Percentiles rank a stretch among this genome's conserved stretches.
phyloP scores from a whole-genome alignment of 169 alveolate genomes.

The Plasmodium gonderi region DNA sequence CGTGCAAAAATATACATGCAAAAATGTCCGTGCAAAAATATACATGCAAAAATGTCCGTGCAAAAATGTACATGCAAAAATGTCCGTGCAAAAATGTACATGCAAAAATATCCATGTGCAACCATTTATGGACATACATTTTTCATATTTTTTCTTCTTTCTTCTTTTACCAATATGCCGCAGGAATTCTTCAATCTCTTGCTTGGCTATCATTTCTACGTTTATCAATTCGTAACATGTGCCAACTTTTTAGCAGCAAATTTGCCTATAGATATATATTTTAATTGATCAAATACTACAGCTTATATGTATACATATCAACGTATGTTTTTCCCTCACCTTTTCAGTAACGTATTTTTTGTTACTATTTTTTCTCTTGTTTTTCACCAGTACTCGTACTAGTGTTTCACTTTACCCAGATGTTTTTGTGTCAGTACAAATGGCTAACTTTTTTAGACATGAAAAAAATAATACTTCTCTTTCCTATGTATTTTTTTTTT shows the following conservation, averaged over 20 bases:
- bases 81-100: no score
- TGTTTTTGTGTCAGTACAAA: neutral
- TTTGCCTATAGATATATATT: neutral
- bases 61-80: no score
- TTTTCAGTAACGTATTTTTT: neutral
- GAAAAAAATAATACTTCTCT: neutral
- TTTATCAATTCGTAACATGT: neutral
- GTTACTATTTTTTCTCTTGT: neutral
- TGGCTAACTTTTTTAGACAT: neutral
- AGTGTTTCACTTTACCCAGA: neutral
- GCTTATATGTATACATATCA: neutral
- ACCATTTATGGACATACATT: neutral
- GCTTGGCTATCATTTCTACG: constrained; percentile 25
- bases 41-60: no score
- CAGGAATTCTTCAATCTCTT: constrained; percentile 40
- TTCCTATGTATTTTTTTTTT: no score
- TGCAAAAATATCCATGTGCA: neutral
- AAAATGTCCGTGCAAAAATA: no score
- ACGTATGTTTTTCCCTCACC: neutral
- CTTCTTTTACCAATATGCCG: constrained; percentile 42
- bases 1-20: no score
- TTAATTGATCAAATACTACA: neutral
- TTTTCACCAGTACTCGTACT: neutral
- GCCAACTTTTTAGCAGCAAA: neutral
- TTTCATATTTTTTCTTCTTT: neutral